Percentiles rank a stretch among this genome's conserved stretches.
Evolutionary conservation across 768 basidiomycete species (phyloP).

Genomic region (Leccinum incarnatum): DNA sequence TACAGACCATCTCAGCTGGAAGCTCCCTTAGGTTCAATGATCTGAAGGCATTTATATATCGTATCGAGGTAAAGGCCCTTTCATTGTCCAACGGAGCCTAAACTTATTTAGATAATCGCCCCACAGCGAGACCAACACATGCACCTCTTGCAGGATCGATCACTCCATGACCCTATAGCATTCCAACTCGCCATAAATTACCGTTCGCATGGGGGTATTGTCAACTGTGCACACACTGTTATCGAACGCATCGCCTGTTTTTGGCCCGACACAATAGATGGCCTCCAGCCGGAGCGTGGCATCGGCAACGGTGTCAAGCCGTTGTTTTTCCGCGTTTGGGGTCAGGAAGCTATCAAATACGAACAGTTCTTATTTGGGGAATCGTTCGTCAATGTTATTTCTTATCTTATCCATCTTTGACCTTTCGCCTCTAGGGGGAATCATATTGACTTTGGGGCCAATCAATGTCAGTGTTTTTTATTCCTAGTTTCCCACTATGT

Average conservation of each 20-base stretch:
- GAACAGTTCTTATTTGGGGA: conserved; percentile 58
- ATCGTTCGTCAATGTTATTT: conserved; percentile 33
- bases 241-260: conserved; percentile 57
- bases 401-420: neutral
- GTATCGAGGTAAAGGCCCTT: conserved; percentile 48
- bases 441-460: conserved; percentile 57
- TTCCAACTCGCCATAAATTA: conserved; percentile 68
- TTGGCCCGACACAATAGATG: conserved; percentile 66
- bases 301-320: conserved; percentile 54
- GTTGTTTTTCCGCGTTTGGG: conserved; percentile 52
- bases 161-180: conserved; percentile 29
- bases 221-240: conserved; percentile 63
- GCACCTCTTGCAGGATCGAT: conserved; percentile 9
- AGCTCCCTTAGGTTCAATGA: conserved; percentile 73
- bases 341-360: conserved; percentile 40
- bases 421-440: conserved; percentile 40
- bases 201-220: conserved; percentile 70
- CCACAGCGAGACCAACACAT: conserved; percentile 22
- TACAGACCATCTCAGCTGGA: conserved; percentile 73
- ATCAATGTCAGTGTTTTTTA: conserved; percentile 51
- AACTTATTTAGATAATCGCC: neutral
- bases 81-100: neutral
- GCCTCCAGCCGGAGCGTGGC: conserved; percentile 53
- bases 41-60: conserved; percentile 62
- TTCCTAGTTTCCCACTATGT: neutral